Percentiles rank a stretch among this genome's conserved stretches.
Evolutionary conservation across 176 grass and related monocot species (phyloP).

Genomic region (Zoysia japonica): DNA sequence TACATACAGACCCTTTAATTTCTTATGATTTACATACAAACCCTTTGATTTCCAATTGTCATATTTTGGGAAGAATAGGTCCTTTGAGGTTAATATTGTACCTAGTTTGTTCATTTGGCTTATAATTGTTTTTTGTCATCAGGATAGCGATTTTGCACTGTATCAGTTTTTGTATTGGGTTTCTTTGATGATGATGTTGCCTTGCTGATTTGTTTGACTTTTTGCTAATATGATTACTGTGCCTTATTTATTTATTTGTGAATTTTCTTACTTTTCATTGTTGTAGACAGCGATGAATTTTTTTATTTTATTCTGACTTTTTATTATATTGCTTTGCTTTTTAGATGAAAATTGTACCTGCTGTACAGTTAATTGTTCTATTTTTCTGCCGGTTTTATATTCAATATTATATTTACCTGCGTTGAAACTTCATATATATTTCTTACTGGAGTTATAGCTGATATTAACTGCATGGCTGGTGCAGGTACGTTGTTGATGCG

Average conservation of each 20-base stretch:
- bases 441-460: conserved; percentile 8
- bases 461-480: conserved; percentile 23
- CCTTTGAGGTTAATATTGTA: conserved; percentile 6
- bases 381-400: neutral
- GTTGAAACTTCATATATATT: conserved; percentile 8
- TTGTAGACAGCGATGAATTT: conserved; percentile 9
- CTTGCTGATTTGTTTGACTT: conserved; percentile 28
- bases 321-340: conserved; percentile 18
- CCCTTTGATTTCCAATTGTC: conserved; percentile 12
- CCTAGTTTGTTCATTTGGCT: neutral
- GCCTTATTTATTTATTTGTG: conserved; percentile 14
- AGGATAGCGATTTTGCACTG: conserved; percentile 7
- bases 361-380: conserved; percentile 9
- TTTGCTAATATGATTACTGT: neutral
- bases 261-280: neutral
- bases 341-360: conserved; percentile 8
- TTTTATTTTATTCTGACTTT: conserved; percentile 31
- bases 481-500: conserved; percentile 94
- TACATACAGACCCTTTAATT: conserved; percentile 12
- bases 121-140: conserved; percentile 7
- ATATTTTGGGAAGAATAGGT: neutral
- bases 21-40: conserved; percentile 10
- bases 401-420: conserved; percentile 17
- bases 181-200: neutral
- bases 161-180: conserved; percentile 5